phyloP scores from a whole-genome alignment of 768 basidiomycete genomes.

The Chiua virens region DNA sequence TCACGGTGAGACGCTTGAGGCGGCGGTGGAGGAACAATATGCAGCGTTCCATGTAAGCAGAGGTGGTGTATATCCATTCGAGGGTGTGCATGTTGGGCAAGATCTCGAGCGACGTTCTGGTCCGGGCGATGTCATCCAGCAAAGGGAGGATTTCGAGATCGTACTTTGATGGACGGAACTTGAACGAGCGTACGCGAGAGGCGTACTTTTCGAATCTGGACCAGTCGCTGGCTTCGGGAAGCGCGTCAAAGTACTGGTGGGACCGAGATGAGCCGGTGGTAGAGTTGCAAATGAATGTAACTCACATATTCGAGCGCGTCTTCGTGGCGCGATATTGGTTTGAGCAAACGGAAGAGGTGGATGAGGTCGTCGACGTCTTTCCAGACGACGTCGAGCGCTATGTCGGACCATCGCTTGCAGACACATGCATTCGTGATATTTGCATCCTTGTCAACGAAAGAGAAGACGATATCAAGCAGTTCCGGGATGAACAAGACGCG shows the following conservation, averaged over 20 bases:
- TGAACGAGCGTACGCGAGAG: constrained; percentile 45
- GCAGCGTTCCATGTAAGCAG: constrained; percentile 33
- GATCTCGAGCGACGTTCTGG: constrained; percentile 51
- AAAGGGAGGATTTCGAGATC: constrained; percentile 13
- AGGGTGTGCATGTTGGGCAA: constrained; percentile 56
- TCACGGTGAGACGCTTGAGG: constrained; percentile 42
- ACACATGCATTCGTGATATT: constrained; percentile 51
- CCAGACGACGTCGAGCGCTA: constrained; percentile 62
- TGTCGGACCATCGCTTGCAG: constrained; percentile 58
- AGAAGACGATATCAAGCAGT: constrained; percentile 57
- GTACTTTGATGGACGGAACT: constrained; percentile 13
- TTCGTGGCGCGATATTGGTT: constrained; percentile 37
- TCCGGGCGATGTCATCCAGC: constrained; percentile 55
- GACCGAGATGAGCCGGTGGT: not conserved
- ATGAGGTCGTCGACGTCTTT: constrained; percentile 46
- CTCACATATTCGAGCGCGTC: constrained; percentile 24
- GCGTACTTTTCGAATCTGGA: constrained; percentile 53
- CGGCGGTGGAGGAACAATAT: constrained; percentile 60
- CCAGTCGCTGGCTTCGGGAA: constrained; percentile 54
- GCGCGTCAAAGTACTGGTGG: constrained; percentile 40
- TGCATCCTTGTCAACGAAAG: constrained; percentile 40
- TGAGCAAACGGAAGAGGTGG: constrained; percentile 48
- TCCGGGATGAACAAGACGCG: constrained; percentile 56
- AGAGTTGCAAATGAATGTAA: not conserved
- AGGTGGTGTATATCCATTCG: constrained; percentile 41